phyloP scores from a whole-genome alignment of 306 rosid genomes.

The Herpetospermum pedunculosum region DNA sequence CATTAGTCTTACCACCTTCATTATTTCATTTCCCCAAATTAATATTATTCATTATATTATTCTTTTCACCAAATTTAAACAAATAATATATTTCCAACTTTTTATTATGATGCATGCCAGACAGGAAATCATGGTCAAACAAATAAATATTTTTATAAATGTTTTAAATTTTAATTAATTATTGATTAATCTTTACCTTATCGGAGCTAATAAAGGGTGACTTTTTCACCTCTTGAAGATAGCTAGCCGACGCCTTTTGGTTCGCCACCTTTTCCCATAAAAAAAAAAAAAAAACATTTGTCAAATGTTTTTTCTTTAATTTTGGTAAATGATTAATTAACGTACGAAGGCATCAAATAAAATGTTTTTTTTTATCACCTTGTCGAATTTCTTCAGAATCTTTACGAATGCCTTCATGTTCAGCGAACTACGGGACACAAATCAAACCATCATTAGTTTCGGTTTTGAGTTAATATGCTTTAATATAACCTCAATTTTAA shows the following conservation, averaged over 20 bases:
- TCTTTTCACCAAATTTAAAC: neutral
- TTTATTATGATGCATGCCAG: neutral
- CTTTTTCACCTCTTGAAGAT: constrained; percentile 70
- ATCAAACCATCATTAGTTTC: neutral
- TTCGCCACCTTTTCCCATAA: constrained; percentile 60
- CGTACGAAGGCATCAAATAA: neutral
- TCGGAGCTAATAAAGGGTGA: constrained; percentile 78
- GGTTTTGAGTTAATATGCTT: neutral
- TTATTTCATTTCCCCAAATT: neutral
- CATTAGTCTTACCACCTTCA: constrained; percentile 68
- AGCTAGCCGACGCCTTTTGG: constrained; percentile 61
- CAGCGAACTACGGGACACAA: constrained; percentile 52
- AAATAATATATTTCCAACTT: neutral
- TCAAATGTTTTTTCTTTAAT: no score
- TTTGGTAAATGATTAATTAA: no score
- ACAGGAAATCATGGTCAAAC: neutral
- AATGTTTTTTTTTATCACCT: constrained; percentile 33
- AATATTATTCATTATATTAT: constrained; percentile 8
- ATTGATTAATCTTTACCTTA: constrained; percentile 34
- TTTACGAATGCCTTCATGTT: constrained; percentile 77
- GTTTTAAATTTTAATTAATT: neutral
- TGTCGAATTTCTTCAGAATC: constrained; percentile 85
- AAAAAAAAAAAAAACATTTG: no score
- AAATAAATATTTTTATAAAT: neutral
- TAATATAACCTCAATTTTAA: neutral